A percentile compares a stretch with the other conserved stretches of the same genome.
Conservation (phyloP, 257 asterid species). For the Galeopsis tetrahit region DNA sequence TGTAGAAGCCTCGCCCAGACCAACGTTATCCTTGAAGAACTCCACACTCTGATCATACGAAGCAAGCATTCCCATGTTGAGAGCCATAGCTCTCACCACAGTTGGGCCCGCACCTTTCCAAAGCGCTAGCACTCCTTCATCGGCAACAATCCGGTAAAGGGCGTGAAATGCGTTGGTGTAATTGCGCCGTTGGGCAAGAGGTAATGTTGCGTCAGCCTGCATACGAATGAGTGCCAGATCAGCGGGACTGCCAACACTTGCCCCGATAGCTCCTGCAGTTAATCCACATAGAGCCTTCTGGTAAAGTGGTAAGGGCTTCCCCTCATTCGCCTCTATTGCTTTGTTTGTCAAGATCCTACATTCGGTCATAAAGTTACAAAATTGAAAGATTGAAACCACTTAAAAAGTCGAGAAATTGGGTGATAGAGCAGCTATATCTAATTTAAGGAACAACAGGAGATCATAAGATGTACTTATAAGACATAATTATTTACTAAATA, state of each 20-base stretch:
- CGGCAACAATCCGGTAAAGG: conserved; percentile 73
- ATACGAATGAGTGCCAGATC: conserved; percentile 98
- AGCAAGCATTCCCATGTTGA: conserved; percentile 99
- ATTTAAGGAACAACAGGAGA: conserved; percentile 20
- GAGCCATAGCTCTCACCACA: conserved; percentile 99
- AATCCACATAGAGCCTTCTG: conserved; percentile 97
- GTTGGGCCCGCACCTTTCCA: conserved; percentile 99
- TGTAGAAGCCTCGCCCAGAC: conserved; percentile 80
- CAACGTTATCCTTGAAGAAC: conserved; percentile 75
- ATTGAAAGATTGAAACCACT: not conserved
- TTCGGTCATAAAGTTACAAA: not conserved
- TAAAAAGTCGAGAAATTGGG: not conserved
- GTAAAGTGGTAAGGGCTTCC: conserved; percentile 90
- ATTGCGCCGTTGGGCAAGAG: conserved; percentile 82
- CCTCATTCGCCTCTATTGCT: conserved; percentile 94
- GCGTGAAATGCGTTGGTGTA: conserved; percentile 96
- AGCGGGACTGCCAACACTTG: conserved; percentile 91
- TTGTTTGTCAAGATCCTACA: conserved; percentile 82
- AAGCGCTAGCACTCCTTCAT: conserved; percentile 94
- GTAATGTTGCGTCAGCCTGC: conserved; percentile 99
- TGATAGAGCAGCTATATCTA: conserved; percentile 10
- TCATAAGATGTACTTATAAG: not conserved
- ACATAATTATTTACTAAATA: not conserved
- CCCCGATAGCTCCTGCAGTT: conserved; percentile 99
- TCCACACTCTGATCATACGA: conserved; percentile 97